Conservation (phyloP, 208 protist species). For the Tetramitus jugosus region DNA sequence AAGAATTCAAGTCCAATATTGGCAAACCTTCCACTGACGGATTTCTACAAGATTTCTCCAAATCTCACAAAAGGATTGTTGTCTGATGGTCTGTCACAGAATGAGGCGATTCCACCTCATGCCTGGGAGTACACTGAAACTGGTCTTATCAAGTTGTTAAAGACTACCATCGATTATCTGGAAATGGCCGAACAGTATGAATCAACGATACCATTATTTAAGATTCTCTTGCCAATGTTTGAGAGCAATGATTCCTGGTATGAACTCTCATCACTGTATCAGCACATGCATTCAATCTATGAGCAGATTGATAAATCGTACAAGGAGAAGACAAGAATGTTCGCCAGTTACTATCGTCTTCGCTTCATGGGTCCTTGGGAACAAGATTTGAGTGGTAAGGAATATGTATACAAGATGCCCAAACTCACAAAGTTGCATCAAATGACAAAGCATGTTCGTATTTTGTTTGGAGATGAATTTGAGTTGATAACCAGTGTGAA, state of each 20-base stretch:
- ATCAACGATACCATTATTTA: background rate
- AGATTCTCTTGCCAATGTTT: background rate
- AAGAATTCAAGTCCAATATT: background rate
- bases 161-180: background rate
- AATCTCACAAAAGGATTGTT: too few species aligned
- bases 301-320: background rate
- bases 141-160: background rate
- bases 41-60: constrained; percentile 6
- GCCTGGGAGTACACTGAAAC: constrained; percentile 3
- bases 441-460: constrained; percentile 1
- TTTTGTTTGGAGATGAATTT: background rate
- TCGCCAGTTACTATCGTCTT: background rate
- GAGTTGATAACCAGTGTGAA: background rate
- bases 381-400: background rate
- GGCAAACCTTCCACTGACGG: background rate
- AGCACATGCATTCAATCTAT: background rate
- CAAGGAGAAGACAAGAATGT: background rate
- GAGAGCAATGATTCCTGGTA: background rate
- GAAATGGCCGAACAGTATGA: constrained; percentile 19
- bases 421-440: constrained; percentile 14
- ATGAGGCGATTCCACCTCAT: too few species aligned
- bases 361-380: background rate
- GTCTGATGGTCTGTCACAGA: too few species aligned
- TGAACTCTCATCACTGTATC: background rate
- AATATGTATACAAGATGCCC: constrained; percentile 19